Base-by-base conservation (phyloP, 1,284 basidiomycete genomes). In the Hymenochaete sp. region DNA sequence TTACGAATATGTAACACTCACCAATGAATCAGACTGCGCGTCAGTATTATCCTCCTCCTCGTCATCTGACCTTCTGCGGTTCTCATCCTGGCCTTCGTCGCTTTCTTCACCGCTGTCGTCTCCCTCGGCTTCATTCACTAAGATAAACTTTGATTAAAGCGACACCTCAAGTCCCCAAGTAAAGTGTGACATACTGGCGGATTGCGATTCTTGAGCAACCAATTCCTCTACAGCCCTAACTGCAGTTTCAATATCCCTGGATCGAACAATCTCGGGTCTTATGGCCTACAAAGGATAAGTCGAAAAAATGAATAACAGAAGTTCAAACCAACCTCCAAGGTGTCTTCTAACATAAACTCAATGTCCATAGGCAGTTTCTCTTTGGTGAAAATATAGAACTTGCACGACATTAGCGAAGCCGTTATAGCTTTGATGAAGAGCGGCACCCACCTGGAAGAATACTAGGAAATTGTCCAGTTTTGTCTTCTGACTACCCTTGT, bases 331-430 rank as follows among this genome's bases (percentile, higher is more conserved):
- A n/a, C 88, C 68, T 98, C 93, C 9, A 98, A 64, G 0, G 93
- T 95, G 61, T 98, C 95, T 2, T 80, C 79, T 7, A 97, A 64
- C 91, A 97, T 95, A 61, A 97, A 98, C 49, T 96, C 93, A 13
- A 97, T 83, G 50, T 99, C 96, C 89, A 98, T 95, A 0, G 96
- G 87, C 32, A 95, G 62, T 8, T 82, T 70, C 18, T 82, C 72
- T 66, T 99, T 99, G 68, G 87, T 90, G 10, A 84, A 70, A 3
- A 89, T 72, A 62, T 96, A 98, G 50, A 92, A 79, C 89, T 93
- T 54, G 38, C 22, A 35, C 28, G 36, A 27, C 14, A 45, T 29
- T 44, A 47, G n/a, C 27, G 9, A 22, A 32, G 31, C 28, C 13
- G 33, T 22, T 29, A n/a, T 14, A 19, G 45, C n/a, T 10, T 36